phyloP scores from a whole-genome alignment of 371 early-diverging fungal species.

The Apophysomyces trapeziformis region DNA sequence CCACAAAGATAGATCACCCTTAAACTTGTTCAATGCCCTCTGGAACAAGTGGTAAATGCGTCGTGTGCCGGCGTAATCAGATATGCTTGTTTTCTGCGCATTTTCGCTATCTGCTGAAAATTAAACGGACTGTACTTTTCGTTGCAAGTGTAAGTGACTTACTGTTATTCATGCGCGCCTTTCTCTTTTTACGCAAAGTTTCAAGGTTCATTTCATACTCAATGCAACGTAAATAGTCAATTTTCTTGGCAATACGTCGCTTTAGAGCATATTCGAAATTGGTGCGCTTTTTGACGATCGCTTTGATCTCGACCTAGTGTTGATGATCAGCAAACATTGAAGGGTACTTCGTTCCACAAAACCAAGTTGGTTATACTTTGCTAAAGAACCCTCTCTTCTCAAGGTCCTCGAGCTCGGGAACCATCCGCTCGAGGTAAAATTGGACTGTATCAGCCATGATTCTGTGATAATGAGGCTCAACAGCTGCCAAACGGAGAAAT shows the following conservation, averaged over 20 bases:
- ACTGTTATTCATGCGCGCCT: slow-evolving; percentile 55
- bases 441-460: slow-evolving; percentile 91
- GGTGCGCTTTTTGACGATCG: slow-evolving; percentile 88
- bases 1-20: slow-evolving; percentile 87
- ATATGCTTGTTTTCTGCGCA: slow-evolving; percentile 33
- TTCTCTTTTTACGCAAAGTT: slow-evolving; percentile 79
- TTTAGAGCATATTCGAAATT: slow-evolving; percentile 87
- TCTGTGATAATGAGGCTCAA: slow-evolving; percentile 13
- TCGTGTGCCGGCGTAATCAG: slow-evolving; percentile 68
- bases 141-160: background rate
- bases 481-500: slow-evolving; percentile 30
- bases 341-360: background rate
- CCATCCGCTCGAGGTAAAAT: slow-evolving; percentile 90
- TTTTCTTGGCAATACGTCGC: slow-evolving; percentile 73
- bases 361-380: slow-evolving; percentile 47
- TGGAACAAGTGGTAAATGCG: slow-evolving; percentile 82
- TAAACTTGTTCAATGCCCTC: slow-evolving; percentile 80
- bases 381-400: slow-evolving; percentile 80
- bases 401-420: slow-evolving; percentile 91
- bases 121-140: background rate
- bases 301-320: slow-evolving; percentile 76
- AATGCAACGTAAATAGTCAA: slow-evolving; percentile 88
- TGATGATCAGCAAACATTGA: background rate
- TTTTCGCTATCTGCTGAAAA: slow-evolving; percentile 15
- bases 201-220: slow-evolving; percentile 95